Base-by-base conservation (phyloP, 2,329 filamentous ascomycete species). In the Simplicillium sp. region DNA sequence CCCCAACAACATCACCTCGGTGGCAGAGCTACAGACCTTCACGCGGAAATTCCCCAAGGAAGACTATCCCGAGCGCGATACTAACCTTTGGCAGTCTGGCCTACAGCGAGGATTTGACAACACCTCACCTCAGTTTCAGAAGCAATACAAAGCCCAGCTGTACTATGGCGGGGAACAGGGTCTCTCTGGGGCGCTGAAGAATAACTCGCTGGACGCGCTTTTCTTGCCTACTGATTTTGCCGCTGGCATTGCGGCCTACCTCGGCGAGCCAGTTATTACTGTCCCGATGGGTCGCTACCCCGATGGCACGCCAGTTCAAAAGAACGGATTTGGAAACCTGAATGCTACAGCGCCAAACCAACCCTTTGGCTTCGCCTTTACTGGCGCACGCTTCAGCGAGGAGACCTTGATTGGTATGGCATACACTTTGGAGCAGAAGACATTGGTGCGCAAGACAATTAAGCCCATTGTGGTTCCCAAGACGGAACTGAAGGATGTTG, bases 361-460 rank as follows among this genome's bases (percentile, higher is more conserved):
- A 17, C 68, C 68, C 16, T 78, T 84, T 54, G 82, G 82, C 0
- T 58, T 86, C 11, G 68, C 67, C 7, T 84, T 85, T 49, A 60
- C 83, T 36, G 82, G 80, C 0, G 57, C 58, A 3, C 68, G 67
- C 37, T 86, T 75, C 62, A 73, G 67, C 29, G 82, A 86, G 55
- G 73, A 71, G 50, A 66, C 58, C 25, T 51, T 87, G 48, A 74
- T 86, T 43, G 75, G 73, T 0, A 70, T 79, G 52, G 82, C 80
- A 7, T 84, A 81, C 63, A 80, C 77, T 4, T 84, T 77, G 57
- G 82, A 87, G 62, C 76, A 82, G 61, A 62, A 66, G 46, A 81
- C 59, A 0, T 42, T 44, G 31, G 50, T 54, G 2, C 46, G 62
- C 7, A 42, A 49, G 11, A 44, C 42, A n/a, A 47, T 60, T 7